phyloP scores from a whole-genome alignment of 345 rosid species.

The Eucalyptus cloeziana region DNA sequence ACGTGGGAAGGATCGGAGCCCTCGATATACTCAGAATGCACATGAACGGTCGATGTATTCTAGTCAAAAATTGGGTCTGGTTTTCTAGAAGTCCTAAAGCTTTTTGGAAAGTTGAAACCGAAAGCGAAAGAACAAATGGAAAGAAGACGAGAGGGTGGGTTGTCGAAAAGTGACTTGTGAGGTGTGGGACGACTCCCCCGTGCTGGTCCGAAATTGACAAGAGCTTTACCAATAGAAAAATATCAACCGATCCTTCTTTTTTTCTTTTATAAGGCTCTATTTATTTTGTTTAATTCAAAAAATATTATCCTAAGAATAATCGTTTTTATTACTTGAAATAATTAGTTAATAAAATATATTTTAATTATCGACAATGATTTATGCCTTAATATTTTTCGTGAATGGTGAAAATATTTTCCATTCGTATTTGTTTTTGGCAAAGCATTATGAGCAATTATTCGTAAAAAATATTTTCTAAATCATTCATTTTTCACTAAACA shows the following conservation, averaged over 20 bases:
- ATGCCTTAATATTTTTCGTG: too few species aligned
- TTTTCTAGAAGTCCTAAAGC: not conserved
- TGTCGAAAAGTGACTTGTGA: not conserved
- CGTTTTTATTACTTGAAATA: rapidly evolving
- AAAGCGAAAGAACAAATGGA: not conserved
- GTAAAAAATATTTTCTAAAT: rapidly evolving
- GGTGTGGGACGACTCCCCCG: not conserved
- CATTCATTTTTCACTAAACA: rapidly evolving
- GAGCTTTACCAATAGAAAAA: not conserved
- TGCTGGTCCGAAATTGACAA: not conserved
- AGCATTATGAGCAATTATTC: rapidly evolving
- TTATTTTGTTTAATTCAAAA: too few species aligned
- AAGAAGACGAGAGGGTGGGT: not conserved
- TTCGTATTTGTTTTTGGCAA: too few species aligned
- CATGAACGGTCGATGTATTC: not conserved
- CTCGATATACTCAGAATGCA: not conserved
- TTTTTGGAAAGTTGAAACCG: not conserved
- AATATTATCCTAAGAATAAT: too few species aligned
- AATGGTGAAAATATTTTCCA: rapidly evolving
- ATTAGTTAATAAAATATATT: too few species aligned
- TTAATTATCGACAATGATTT: too few species aligned
- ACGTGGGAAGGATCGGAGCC: not conserved
- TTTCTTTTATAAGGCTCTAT: not conserved
- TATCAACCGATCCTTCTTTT: too few species aligned
- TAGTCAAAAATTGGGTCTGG: not conserved